A percentile compares a stretch with the other conserved stretches of the same genome.
phyloP scores from a whole-genome alignment of 108 stramenopile genomes.

The Cyclotella sp. region DNA sequence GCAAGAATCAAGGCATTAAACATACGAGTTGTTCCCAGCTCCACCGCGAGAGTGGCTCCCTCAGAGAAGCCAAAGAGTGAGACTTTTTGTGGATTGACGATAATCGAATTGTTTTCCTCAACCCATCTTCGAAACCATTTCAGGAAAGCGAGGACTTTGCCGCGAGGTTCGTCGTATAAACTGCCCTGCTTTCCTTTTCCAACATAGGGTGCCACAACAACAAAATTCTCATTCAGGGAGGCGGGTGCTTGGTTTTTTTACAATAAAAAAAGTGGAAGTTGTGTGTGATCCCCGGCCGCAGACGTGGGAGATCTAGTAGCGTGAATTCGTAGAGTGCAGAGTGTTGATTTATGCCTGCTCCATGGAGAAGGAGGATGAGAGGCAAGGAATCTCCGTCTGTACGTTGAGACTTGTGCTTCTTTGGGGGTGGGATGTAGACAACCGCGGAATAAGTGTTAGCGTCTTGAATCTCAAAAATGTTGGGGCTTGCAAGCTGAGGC shows the following conservation, averaged over 20 bases:
- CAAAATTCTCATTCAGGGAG: slow-evolving; percentile 63
- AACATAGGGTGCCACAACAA: slow-evolving; percentile 77
- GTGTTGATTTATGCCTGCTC: slow-evolving; percentile 72
- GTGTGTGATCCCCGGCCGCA: slow-evolving; percentile 75
- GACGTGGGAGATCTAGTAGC: slow-evolving; percentile 6
- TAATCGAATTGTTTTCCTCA: slow-evolving; percentile 10
- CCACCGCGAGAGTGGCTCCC: slow-evolving; percentile 82
- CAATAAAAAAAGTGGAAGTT: slow-evolving; percentile 75
- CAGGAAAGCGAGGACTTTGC: slow-evolving; percentile 66
- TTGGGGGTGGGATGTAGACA: slow-evolving; percentile 55
- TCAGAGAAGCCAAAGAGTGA: slow-evolving; percentile 85
- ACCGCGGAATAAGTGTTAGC: slow-evolving; percentile 72
- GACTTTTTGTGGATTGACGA: slow-evolving; percentile 58
- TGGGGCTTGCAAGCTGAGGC: neutral
- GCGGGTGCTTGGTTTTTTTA: slow-evolving; percentile 57
- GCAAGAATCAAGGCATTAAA: slow-evolving; percentile 68
- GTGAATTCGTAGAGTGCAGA: slow-evolving; percentile 67
- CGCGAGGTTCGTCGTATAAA: slow-evolving; percentile 77
- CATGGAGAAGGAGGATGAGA: slow-evolving; percentile 77
- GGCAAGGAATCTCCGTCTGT: slow-evolving; percentile 40
- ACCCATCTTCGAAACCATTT: slow-evolving; percentile 56
- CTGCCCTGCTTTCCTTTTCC: slow-evolving; percentile 59
- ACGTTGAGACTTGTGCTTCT: neutral
- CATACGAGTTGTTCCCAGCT: slow-evolving; percentile 72
- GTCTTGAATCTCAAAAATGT: slow-evolving; percentile 59